Evolutionary conservation across 23 red algal genomes (phyloP), one percentile per base, ranked within the genome.

Genomic region (Cyanidium caldarium): DNA sequence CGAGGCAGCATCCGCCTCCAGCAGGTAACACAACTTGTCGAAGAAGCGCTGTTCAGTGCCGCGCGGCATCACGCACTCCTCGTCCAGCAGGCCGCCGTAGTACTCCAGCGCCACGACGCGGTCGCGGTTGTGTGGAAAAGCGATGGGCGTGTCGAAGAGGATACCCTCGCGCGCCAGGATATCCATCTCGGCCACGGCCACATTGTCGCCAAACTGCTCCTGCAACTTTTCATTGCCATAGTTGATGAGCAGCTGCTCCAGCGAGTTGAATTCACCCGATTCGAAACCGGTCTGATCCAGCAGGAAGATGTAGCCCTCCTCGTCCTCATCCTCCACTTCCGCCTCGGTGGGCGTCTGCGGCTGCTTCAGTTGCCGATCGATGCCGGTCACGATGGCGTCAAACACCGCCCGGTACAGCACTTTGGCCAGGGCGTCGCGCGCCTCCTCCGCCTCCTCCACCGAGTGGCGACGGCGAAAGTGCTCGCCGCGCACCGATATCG

Each of bases 221-320:
- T 66, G 58, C 13, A 66, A 21, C 58, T 66, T 66, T 38, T 66
- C 58, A 66, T 66, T 66, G 15, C 35, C 37, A 21, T 66, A 66
- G 14, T 66, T 66, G 1, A 66, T 66, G 10, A 66, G 25, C 58
- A 66, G 25, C 20, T 66, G 58, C 25, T 66, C 58, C 58, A 66
- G 13, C n/a, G 58, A 66, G 40, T 66, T 66, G 2, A 38, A 17
- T 20, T 14, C 1, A 1, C 35, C 40, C 58, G 40, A 35, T 66
- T 66, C 58, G 40, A 66, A 66, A 2, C 58, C 58, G 25, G 58
- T 38, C 15, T 66, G 58, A 66, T 66, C 58, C n/a, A 66, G 20
- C 3, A 66, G 19, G 1, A 38, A 35, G 1, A 66, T 13, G 40
- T 20, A 66, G n/a, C 35, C 37, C 14, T 38, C 40, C 15, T 66